Evolutionary conservation across 306 rosid genomes (phyloP), one percentile per base, ranked within the genome.

Genomic region (Sesbania bispinosa): DNA sequence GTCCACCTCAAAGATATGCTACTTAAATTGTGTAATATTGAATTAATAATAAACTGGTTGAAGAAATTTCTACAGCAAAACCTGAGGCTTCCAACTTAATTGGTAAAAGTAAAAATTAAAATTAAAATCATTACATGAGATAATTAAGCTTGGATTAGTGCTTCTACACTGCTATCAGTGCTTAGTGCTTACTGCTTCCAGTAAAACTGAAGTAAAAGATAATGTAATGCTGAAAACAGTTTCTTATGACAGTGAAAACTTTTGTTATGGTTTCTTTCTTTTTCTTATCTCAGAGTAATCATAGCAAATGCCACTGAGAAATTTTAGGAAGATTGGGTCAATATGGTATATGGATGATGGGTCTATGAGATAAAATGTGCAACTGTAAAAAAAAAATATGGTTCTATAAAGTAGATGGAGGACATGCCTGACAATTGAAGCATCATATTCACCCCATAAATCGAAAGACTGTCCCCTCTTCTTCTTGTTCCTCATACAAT

Each of bases 261-360:
- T 7, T 2, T 38, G 51, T 39, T 75, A 45, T 66, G 2, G 7
- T 57, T 39, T 45, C 10, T 27, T 11, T 60, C 19, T n/a, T 72
- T n/a, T 59, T 59, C 42, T 66, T 14, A 24, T 58, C 69, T 58
- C 9, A 58, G 60, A 66, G 42, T 21, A 14, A 47, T 67, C 63
- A 67, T 58, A 14, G 20, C 8, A 35, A 55, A 60, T 53, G 69
- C 2, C 43, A 43, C 21, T 3, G 9, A 10, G n/a, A 57, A 7
- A 10, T 30, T 53, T 36, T 8, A 30, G 29, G 38, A 36, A 33
- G 7, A 24, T n/a, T 26, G 55, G 45, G 15, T 38, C 62, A 50
- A 36, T 23, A n/a, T n/a, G n/a, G n/a, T n/a, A n/a, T n/a, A n/a
- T n/a, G n/a, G n/a, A n/a, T n/a, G n/a, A n/a, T n/a, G n/a, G n/a